Evolutionary conservation across 2,329 filamentous ascomycete species (phyloP).

Genomic region (Lecanicillium sp.): DNA sequence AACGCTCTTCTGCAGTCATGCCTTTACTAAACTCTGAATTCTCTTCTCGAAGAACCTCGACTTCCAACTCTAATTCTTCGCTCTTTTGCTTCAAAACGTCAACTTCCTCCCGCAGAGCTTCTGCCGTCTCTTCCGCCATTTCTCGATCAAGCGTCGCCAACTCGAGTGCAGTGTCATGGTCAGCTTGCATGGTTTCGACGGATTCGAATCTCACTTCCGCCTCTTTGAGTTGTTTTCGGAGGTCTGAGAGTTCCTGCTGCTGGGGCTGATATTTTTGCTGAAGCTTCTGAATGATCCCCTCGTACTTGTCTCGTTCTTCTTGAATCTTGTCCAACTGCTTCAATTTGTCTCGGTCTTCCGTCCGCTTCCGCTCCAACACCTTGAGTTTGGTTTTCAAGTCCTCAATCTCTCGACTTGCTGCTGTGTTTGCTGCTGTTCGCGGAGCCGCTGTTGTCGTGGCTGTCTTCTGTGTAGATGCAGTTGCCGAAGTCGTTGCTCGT

Average conservation of each 20-base stretch:
- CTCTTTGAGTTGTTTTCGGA: constrained; percentile 72
- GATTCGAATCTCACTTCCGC: constrained; percentile 57
- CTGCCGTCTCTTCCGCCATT: constrained; percentile 91
- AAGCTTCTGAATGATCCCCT: constrained; percentile 81
- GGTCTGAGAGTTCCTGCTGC: constrained; percentile 67
- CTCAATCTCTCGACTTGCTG: constrained; percentile 62
- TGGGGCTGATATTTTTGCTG: constrained; percentile 83
- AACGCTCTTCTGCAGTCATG: constrained; percentile 80
- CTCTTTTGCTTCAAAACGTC: constrained; percentile 65
- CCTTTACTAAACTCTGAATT: constrained; percentile 76
- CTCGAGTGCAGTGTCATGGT: constrained; percentile 79
- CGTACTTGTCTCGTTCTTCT: constrained; percentile 68
- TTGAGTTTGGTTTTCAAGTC: constrained; percentile 82
- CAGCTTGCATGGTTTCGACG: constrained; percentile 66
- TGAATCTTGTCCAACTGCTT: constrained; percentile 71
- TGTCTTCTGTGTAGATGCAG: constrained; percentile 21
- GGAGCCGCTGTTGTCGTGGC: constrained; percentile 19
- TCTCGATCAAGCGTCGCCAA: constrained; percentile 84
- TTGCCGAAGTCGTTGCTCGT: too few species aligned
- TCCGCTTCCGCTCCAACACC: constrained; percentile 77
- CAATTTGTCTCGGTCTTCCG: constrained; percentile 78
- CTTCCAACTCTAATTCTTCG: constrained; percentile 81
- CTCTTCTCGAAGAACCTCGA: constrained; percentile 80
- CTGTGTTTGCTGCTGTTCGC: constrained; percentile 37
- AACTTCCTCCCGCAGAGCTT: constrained; percentile 71